Evolutionary conservation across 1,284 basidiomycete species (phyloP), one percentile per base, ranked within the genome.

Genomic region (Trichosporon ovoides): DNA sequence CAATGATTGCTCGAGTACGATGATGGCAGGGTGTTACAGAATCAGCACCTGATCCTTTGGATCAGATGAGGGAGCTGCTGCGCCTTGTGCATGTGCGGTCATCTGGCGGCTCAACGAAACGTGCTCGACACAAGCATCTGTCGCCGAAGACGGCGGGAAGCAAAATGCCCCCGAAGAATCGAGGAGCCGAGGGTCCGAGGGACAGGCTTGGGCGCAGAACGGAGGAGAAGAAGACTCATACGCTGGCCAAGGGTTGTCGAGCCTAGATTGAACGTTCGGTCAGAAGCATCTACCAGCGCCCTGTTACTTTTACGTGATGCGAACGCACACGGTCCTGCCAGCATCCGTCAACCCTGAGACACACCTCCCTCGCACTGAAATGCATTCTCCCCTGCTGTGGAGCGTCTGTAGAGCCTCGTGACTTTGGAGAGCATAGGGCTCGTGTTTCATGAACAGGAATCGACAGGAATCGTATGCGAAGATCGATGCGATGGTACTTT

Each of bases 111-210:
- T 31, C 28, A 9, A 9, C 28, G 28, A 31, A 31, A 31, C 13
- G 16, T 13, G 35, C 12, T 37, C 35, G 35, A 31, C 22, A 28
- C 14, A 16, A 28, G 11, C n/a, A 7, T 14, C 22, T 18, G 4
- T 22, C 22, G 13, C 28, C 43, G 24, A 48, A 24, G 24, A 20
- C 14, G 28, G 22, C 43, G 43, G 43, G 43, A 48, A 48, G 43
- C 43, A 48, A 48, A 48, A 48, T 28, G 43, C 43, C 43, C 43
- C 43, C 43, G 43, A 48, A n/a, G 24, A 24, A 22, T 48, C 24
- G 43, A 48, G 24, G 22, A 48, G 43, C 43, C 43, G 43, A 31
- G 24, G 43, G 43, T 28, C 24, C 22, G 24, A 48, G 28, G 43
- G 22, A 28, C n/a, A 16, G 43, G 13, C 16, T 16, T 16, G 43